phyloP scores from a whole-genome alignment of 2,329 filamentous ascomycete species.

The Colletotrichum sp. region DNA sequence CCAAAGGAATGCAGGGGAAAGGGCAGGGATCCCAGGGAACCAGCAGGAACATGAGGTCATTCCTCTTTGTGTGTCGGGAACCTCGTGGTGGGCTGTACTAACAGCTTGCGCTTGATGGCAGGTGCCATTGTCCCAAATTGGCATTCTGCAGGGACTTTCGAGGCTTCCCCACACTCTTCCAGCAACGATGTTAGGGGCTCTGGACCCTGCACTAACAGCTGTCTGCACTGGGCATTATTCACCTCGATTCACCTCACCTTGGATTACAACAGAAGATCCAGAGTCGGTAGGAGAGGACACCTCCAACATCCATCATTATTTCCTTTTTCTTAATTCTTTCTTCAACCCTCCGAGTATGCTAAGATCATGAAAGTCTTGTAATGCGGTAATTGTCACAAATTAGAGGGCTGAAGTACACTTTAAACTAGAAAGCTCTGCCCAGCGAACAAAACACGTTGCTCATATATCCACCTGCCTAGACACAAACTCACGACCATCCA shows the following conservation, averaged over 20 bases:
- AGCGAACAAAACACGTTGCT: not conserved
- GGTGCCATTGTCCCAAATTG: not conserved
- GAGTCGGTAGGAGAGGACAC: not conserved
- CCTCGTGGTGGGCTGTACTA: not conserved
- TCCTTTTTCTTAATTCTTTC: not conserved
- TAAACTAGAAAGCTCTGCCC: not conserved
- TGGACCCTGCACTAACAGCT: not conserved
- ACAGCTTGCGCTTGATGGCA: not conserved
- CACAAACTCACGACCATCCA: not conserved
- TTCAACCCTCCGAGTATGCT: not conserved
- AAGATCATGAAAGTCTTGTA: no score
- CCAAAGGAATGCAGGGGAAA: conserved; percentile 2
- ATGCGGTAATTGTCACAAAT: not conserved
- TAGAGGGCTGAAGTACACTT: not conserved
- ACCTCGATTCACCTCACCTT: not conserved
- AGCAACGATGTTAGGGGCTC: not conserved
- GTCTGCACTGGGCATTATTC: not conserved
- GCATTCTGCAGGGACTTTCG: not conserved
- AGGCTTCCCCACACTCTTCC: not conserved
- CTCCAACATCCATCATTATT: not conserved
- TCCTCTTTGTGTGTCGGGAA: not conserved
- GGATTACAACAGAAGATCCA: not conserved
- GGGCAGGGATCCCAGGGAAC: not conserved
- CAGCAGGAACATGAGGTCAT: conserved; percentile 16
- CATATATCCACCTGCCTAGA: not conserved